Conservation (phyloP, 1,284 basidiomycete species). For the Agaricales sp. region DNA sequence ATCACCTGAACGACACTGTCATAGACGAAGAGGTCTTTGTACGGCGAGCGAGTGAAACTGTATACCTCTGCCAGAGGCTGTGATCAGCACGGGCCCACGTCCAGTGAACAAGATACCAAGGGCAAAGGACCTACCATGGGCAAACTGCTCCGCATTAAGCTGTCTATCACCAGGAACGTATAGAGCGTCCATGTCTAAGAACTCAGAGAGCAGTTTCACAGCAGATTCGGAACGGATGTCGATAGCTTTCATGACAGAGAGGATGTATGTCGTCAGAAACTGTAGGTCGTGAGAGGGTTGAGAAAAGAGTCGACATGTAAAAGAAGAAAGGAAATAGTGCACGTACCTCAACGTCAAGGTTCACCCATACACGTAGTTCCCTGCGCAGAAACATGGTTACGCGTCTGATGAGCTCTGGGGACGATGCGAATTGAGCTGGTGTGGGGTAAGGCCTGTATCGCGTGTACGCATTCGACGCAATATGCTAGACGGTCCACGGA, state of each 20-base stretch:
- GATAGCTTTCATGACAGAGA: constrained; percentile 79
- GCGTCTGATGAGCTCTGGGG: constrained; percentile 60
- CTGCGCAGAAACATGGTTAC: constrained; percentile 74
- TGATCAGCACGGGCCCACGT: no score
- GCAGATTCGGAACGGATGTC: constrained; percentile 84
- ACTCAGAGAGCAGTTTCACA: constrained; percentile 72
- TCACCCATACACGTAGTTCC: constrained; percentile 76
- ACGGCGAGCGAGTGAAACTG: constrained; percentile 77
- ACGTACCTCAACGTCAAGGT: constrained; percentile 72
- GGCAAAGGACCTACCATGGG: constrained; percentile 54
- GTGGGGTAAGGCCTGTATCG: constrained; percentile 75
- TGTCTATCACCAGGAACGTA: constrained; percentile 45
- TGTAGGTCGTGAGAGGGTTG: constrained; percentile 15
- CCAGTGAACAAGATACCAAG: constrained; percentile 11
- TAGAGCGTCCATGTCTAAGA: constrained; percentile 65
- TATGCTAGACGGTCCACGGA: constrained; percentile 55
- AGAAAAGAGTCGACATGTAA: constrained; percentile 8
- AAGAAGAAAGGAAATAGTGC: not conserved
- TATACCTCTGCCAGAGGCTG: constrained; percentile 56
- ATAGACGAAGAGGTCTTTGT: constrained; percentile 68
- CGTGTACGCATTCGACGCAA: constrained; percentile 76
- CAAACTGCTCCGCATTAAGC: constrained; percentile 79
- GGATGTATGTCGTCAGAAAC: constrained; percentile 71
- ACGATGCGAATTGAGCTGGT: constrained; percentile 68
- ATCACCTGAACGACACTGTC: constrained; percentile 74